Percentiles rank a stretch among this genome's conserved stretches.
phyloP scores from a whole-genome alignment of 345 rosid species.

The Murraya koenigii region DNA sequence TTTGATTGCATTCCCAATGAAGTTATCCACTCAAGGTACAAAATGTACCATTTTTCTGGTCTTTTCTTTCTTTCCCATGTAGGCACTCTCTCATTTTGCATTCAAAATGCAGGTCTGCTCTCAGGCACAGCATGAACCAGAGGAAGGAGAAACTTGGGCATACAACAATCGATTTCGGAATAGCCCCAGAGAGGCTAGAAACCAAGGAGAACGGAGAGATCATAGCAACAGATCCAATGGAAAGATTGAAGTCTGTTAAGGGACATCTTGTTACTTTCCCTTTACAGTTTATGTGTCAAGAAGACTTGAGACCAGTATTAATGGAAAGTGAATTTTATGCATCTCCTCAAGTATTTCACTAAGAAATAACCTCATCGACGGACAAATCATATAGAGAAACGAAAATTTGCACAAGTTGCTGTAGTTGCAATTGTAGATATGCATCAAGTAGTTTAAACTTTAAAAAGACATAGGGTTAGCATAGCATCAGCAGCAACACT shows the following conservation, averaged over 20 bases:
- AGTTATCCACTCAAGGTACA: constrained; percentile 60
- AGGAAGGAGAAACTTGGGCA: constrained; percentile 71
- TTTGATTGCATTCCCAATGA: constrained; percentile 88
- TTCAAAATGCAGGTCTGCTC: constrained; percentile 46
- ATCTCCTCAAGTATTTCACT: constrained; percentile 76
- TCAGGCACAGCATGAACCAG: constrained; percentile 54
- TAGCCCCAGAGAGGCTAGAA: constrained; percentile 63
- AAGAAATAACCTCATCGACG: not conserved
- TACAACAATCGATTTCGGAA: constrained; percentile 77
- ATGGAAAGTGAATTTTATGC: constrained; percentile 87
- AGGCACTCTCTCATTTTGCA: not conserved
- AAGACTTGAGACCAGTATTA: constrained; percentile 75
- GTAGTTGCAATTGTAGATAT: not conserved
- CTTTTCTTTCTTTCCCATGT: not conserved
- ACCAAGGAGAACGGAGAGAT: constrained; percentile 24
- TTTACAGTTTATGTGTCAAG: constrained; percentile 72
- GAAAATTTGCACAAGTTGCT: not conserved
- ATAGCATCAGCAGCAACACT: not conserved
- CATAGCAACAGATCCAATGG: constrained; percentile 39
- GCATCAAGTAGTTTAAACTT: not conserved
- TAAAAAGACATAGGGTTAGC: not conserved
- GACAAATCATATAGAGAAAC: not conserved
- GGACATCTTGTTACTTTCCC: constrained; percentile 86
- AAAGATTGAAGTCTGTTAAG: constrained; percentile 45
- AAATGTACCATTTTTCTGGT: not conserved